Evolutionary conservation across 176 grass and related monocot species (phyloP).

Genomic region (Coix lacrymajobi): DNA sequence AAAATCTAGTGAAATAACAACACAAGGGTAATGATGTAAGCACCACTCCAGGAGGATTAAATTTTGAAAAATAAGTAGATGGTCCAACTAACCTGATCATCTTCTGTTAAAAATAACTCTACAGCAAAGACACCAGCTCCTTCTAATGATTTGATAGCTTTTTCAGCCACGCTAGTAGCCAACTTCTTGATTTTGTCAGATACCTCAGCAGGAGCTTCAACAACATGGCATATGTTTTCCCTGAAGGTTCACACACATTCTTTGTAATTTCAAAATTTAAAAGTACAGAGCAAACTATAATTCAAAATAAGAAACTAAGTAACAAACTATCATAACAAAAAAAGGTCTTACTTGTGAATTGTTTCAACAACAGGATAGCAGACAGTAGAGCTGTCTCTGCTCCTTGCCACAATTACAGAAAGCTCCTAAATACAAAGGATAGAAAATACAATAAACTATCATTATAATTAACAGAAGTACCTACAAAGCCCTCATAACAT

Average conservation of each 20-base stretch:
- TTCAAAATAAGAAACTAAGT: background rate
- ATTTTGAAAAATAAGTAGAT: background rate
- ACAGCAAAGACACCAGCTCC: slow-evolving; percentile 91
- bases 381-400: slow-evolving; percentile 51
- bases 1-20: slow-evolving; percentile 53
- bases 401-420: slow-evolving; percentile 87
- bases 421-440: slow-evolving; percentile 54
- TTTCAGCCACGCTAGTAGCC: slow-evolving; percentile 61
- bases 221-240: slow-evolving; percentile 92
- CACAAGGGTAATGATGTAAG: slow-evolving; percentile 1
- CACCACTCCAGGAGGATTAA: background rate
- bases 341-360: slow-evolving; percentile 68
- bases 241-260: slow-evolving; percentile 37
- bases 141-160: slow-evolving; percentile 69
- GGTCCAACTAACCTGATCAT: slow-evolving; percentile 61
- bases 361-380: slow-evolving; percentile 98
- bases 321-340: background rate
- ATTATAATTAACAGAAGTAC: background rate
- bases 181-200: slow-evolving; percentile 64
- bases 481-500: background rate
- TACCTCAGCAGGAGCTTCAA: slow-evolving; percentile 81
- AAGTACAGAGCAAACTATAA: background rate
- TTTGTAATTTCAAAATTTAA: background rate
- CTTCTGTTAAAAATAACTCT: slow-evolving; percentile 90
- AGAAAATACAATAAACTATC: background rate